Conservation (phyloP, 139 green algal species). For the Spirogloea muscicola region DNA sequence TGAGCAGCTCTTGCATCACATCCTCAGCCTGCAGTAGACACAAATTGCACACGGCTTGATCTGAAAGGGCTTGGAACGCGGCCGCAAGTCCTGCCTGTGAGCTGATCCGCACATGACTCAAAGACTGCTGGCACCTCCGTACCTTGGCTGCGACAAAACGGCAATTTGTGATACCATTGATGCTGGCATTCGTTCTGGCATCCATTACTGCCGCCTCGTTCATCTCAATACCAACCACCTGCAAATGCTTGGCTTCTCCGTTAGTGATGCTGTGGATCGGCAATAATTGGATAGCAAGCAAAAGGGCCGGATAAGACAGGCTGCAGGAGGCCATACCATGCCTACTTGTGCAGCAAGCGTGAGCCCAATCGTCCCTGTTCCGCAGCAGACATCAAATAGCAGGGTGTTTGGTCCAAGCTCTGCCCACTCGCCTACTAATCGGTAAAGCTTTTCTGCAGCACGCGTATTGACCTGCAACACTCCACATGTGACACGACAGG, state of each 20-base stretch:
- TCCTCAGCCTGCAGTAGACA: conserved; percentile 29
- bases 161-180: conserved; percentile 47
- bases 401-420: conserved; percentile 13
- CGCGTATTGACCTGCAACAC: conserved; percentile 53
- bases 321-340: conserved; percentile 17
- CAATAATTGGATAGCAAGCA: no score
- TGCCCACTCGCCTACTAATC: conserved; percentile 29
- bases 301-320: neutral
- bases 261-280: no score
- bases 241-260: no score
- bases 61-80: no score
- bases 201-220: conserved; percentile 47
- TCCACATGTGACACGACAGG: neutral
- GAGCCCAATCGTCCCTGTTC: conserved; percentile 55
- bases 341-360: conserved; percentile 32
- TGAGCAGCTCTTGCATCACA: conserved; percentile 24
- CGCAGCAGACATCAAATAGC: conserved; percentile 57
- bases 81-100: no score
- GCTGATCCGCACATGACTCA: no score
- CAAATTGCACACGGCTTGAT: neutral
- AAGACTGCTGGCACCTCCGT: no score
- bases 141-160: conserved; percentile 44
- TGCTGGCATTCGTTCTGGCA: conserved; percentile 38
- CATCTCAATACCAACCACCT: conserved; percentile 55
- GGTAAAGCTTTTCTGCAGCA: conserved; percentile 50